These are phyloP conservation scores for Aspergillus phoenicis DNA, from an alignment of 2,329 filamentous ascomycete species.

Conservation along the genomic window DNA sequence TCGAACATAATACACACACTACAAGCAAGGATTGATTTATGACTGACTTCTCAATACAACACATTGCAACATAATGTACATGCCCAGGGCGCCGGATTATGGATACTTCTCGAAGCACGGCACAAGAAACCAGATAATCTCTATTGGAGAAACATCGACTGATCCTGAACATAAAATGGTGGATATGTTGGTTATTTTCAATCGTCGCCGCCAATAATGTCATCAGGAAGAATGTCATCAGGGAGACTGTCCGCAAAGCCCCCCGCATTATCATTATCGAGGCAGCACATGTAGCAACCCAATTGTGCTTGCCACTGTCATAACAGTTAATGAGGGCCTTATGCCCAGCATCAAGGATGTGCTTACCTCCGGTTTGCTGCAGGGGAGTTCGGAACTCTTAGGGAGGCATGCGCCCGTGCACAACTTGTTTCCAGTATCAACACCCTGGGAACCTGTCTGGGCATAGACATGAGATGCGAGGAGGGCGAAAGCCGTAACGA, in stretches of 20 bases:
- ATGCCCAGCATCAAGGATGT: not conserved
- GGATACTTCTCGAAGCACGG: not conserved
- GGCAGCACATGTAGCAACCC: slow-evolving; percentile 16
- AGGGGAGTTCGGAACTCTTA: not conserved
- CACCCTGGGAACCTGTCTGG: not conserved
- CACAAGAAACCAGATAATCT: not conserved
- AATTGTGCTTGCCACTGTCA: not conserved
- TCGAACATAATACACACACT: no score
- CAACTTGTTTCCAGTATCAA: slow-evolving; percentile 1
- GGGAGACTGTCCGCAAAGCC: slow-evolving; percentile 4
- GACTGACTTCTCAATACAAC: not conserved
- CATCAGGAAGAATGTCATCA: not conserved
- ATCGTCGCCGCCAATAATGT: not conserved
- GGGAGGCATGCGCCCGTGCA: not conserved
- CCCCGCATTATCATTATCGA: slow-evolving; percentile 10
- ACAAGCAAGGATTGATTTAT: not conserved
- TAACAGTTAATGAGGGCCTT: not conserved
- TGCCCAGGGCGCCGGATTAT: not conserved
- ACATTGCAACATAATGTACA: not conserved
- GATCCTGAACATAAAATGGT: not conserved
- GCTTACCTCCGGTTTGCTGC: slow-evolving; percentile 1
- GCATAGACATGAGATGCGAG: slow-evolving; percentile 2
- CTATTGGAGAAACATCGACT: not conserved
- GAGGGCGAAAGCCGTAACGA: slow-evolving; percentile 1
- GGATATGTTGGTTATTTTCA: not conserved